phyloP scores from a whole-genome alignment of 192 early-diverging fungal species.

The Chytriomyces sp. region DNA sequence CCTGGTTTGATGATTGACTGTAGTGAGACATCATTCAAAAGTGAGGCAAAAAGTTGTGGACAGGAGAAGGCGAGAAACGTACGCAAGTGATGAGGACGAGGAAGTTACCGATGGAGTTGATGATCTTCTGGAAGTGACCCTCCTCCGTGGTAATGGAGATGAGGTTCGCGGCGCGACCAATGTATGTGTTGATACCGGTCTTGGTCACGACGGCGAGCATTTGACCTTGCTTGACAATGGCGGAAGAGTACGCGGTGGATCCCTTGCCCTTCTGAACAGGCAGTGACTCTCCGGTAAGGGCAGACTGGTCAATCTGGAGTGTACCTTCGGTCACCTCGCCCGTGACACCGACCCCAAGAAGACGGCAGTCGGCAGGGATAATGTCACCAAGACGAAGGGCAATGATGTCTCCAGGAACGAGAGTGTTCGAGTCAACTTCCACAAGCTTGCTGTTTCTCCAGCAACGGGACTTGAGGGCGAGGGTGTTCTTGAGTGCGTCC shows the following conservation, averaged over 20 bases:
- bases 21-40: conserved; percentile 24
- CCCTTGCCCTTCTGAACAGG: conserved; percentile 85
- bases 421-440: conserved; percentile 73
- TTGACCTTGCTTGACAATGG: conserved; percentile 93
- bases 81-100: conserved; percentile 70
- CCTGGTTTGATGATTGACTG: neutral
- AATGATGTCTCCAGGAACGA: conserved; percentile 92
- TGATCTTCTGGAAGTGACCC: conserved; percentile 92
- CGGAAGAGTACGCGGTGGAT: conserved; percentile 85
- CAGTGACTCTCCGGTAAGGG: conserved; percentile 92
- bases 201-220: conserved; percentile 93
- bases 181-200: conserved; percentile 92
- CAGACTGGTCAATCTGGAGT: conserved; percentile 88
- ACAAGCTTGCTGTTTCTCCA: conserved; percentile 81
- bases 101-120: conserved; percentile 88
- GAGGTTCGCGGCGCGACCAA: conserved; percentile 90
- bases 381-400: conserved; percentile 91
- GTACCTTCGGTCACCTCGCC: conserved; percentile 73
- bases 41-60: neutral
- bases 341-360: conserved; percentile 60
- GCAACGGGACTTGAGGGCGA: conserved; percentile 81
- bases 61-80: neutral
- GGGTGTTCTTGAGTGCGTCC: conserved; percentile 91
- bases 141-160: conserved; percentile 88
- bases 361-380: conserved; percentile 85